Conservation (phyloP, 176 grass and related monocot species). For the Sorghum bicolor region DNA sequence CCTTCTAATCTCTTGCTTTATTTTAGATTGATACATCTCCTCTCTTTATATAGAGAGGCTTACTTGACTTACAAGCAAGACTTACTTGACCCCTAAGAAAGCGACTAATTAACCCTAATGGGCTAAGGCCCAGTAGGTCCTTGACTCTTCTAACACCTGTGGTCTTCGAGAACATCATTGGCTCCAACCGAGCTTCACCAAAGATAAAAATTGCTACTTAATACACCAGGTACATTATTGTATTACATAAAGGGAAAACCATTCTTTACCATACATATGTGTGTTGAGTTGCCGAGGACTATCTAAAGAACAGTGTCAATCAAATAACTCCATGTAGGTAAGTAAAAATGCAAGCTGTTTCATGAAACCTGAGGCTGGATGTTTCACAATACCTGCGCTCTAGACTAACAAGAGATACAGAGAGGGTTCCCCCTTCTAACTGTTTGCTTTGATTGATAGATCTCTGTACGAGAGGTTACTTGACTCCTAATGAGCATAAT, state of each 20-base stretch:
- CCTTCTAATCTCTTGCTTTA: too few species aligned
- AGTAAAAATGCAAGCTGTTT: neutral
- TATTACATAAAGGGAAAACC: too few species aligned
- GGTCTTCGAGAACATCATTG: neutral
- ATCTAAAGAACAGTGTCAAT: neutral
- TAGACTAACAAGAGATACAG: neutral
- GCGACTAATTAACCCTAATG: too few species aligned
- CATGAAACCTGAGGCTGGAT: neutral
- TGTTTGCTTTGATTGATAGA: neutral
- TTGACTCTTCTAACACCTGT: too few species aligned
- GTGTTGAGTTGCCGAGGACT: neutral
- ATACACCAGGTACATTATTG: neutral
- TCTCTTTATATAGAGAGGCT: too few species aligned
- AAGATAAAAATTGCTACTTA: neutral
- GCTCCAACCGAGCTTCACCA: constrained; percentile 6
- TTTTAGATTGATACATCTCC: too few species aligned
- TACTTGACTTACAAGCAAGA: too few species aligned
- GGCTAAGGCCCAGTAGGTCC: too few species aligned
- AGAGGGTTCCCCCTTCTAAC: neutral
- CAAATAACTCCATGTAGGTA: neutral
- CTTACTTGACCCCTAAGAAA: too few species aligned
- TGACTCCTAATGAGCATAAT: neutral
- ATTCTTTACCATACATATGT: neutral
- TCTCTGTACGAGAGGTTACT: neutral
- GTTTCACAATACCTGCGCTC: neutral